Base-by-base conservation (phyloP, 2,329 filamentous ascomycete genomes). In the Aureobasidium musti region DNA sequence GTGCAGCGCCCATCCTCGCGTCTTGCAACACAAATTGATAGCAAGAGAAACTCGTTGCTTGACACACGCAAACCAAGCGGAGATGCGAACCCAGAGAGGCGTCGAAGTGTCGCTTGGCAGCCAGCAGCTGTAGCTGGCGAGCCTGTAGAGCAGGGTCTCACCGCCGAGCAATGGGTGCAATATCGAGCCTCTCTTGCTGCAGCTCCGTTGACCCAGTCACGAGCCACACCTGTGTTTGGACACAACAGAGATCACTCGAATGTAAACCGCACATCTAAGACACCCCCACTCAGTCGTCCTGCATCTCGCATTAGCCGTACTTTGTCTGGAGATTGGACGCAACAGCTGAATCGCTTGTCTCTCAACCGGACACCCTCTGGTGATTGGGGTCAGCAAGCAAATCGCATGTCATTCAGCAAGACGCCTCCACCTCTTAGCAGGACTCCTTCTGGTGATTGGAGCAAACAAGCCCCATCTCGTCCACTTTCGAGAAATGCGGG, bases 91-190 rank as follows among this genome's bases (percentile, higher is more conserved):
- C 82, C 84, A 30, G 81, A 86, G 7, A 77, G 81, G 41, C 84
- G 87, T 68, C 85, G 87, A 69, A 92, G 85, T 71, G 80, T 95
- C 69, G 82, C 89, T 5, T 97, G 93, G 93, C 89, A 92, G 71
- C 92, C 93, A 6, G 88, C 85, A 41, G 86, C 86, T 73, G 79
- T 82, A 41, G 77, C 81, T 41, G 79, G 81, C 21, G 73, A 73
- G 26, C 78, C 80, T 33, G 76, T 80, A 17, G 82, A 83, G n/a
- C 82, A 79, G 49, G 79, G 78, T 10, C 74, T 96, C 14, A 90
- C 89, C 5, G 84, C 92, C 0, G 91, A 97, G 75, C 87, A 96
- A 72, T 96, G 89, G 78, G 91, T 97, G 6, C 87, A 92, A 72
- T 89, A 94, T 71, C 87, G 91, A 69, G 89, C 88, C 26, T 82